Base-by-base conservation (phyloP, 768 basidiomycete species). In the Leccinum imitatum region DNA sequence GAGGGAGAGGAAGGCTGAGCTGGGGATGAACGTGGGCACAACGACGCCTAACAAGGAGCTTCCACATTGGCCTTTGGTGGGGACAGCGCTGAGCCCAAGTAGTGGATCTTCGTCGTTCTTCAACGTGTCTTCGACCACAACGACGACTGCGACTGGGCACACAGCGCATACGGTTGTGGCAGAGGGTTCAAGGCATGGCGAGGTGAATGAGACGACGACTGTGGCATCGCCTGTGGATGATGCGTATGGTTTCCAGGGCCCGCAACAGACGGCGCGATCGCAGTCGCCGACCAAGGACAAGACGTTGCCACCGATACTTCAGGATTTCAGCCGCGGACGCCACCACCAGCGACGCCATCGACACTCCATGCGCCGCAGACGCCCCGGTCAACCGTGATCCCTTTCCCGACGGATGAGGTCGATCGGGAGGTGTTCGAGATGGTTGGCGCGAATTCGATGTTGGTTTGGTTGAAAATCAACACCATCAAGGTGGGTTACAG, bases 401-500 rank as follows among this genome's bases (percentile, higher is more conserved):
- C 84, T 6, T 73, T 86, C 63, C 86, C 86, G 1, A 85, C 86
- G 5, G 87, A 86, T 4, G 86, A 85, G 66, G 84, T 87, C 8
- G 84, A 87, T 61, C 77, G 80, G 19, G 86, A 87, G 25, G 70
- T 87, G 56, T 90, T 91, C 65, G 92, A 91, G 65, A 84, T 72
- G 63, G 84, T 90, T 70, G 87, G 86, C 27, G 84, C 86, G 59
- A 92, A 87, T 73, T 85, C 85, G 47, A 72, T 98, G 62, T 88
- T 92, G 63, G 96, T 99, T 11, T 84, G 93, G 63, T 99, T 98
- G 73, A 96, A 99, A 75, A 92, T 98, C 60, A 95, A 90, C 72
- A 89, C 98, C 65, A 93, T 99, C 72, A 98, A 98, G 84, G 95
- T 95, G 64, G 17, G 87, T 74, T 74, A 30, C 13, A n/a, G 44